These are phyloP conservation scores for Calonectria ilicicola DNA, from an alignment of 2,329 filamentous ascomycete genomes.

Conservation along the genomic window DNA sequence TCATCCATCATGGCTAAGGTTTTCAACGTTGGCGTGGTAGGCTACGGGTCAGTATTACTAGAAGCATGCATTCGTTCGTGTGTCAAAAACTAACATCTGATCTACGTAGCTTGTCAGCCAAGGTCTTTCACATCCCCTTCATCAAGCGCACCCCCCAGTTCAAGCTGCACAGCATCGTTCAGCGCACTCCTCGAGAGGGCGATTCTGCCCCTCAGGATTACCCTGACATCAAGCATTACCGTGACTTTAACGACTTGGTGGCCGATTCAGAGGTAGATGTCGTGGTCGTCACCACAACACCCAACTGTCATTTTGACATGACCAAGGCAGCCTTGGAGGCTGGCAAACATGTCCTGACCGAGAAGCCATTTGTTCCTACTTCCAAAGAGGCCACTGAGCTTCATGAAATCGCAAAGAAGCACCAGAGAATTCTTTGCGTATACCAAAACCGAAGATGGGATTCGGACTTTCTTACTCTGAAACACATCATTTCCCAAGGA, in stretches of 20 bases:
- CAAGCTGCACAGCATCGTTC: conserved; percentile 78
- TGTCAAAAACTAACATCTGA: background rate
- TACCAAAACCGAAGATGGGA: conserved; percentile 84
- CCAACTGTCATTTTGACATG: background rate
- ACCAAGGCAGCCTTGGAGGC: background rate
- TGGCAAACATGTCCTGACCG: background rate
- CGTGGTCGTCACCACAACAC: background rate
- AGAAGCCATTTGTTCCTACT: conserved; percentile 48
- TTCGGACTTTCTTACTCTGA: conserved; percentile 77
- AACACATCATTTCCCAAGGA: conserved; percentile 68
- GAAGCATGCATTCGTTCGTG: background rate
- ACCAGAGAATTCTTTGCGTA: conserved; percentile 68
- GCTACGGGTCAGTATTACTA: background rate
- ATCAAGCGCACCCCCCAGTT: conserved; percentile 71
- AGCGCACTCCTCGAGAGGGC: conserved; percentile 72
- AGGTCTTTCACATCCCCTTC: conserved; percentile 86
- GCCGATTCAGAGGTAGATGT: background rate
- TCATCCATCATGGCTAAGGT: background rate
- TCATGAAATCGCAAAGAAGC: conserved; percentile 61
- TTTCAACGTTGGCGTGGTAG: background rate
- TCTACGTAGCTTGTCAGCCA: conserved; percentile 67
- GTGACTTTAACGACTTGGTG: background rate
- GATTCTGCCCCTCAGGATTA: background rate
- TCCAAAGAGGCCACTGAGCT: conserved; percentile 70
- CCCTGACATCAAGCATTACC: background rate